Percentiles rank a stretch among this genome's conserved stretches.
Evolutionary conservation across 2,329 filamentous ascomycete genomes (phyloP).

Genomic region (Fusarium haematococcum): DNA sequence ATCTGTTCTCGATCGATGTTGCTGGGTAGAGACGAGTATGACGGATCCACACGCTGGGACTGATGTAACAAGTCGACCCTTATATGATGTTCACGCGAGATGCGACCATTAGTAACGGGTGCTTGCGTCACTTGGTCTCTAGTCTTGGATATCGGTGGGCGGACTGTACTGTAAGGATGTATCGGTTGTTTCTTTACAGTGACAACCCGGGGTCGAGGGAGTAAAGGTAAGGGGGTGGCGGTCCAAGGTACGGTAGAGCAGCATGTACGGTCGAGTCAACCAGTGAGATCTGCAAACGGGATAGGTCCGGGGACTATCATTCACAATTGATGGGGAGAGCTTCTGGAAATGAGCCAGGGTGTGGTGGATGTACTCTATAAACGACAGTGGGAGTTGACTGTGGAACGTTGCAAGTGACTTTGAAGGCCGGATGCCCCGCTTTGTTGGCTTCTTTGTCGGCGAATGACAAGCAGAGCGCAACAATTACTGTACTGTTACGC

Average conservation of each 20-base stretch:
- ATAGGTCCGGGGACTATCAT: not conserved
- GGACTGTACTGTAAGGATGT: not conserved
- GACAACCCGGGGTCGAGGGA: conserved; percentile 1
- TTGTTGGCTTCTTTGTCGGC: not conserved
- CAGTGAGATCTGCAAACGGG: not conserved
- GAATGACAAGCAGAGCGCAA: conserved; percentile 6
- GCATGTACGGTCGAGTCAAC: not conserved
- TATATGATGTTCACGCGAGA: conserved; percentile 11
- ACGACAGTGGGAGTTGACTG: not conserved
- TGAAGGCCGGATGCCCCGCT: conserved; percentile 1
- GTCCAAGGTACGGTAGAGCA: not conserved
- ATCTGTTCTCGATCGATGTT: not conserved
- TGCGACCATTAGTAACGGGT: not conserved
- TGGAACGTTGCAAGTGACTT: conserved; percentile 9
- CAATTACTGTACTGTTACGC: not conserved
- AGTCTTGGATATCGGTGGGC: not conserved
- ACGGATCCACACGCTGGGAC: not conserved
- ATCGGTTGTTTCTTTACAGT: not conserved
- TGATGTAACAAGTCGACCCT: not conserved
- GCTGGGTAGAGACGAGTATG: not conserved
- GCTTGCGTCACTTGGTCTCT: conserved; percentile 27
- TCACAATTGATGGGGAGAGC: not conserved
- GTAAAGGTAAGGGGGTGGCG: conserved; percentile 12
- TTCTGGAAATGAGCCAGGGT: not conserved
- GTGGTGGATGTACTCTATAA: not conserved